Evolutionary conservation across 192 early-diverging fungal species (phyloP), one percentile per base, ranked within the genome.

Genomic region (Podila verticillata): DNA sequence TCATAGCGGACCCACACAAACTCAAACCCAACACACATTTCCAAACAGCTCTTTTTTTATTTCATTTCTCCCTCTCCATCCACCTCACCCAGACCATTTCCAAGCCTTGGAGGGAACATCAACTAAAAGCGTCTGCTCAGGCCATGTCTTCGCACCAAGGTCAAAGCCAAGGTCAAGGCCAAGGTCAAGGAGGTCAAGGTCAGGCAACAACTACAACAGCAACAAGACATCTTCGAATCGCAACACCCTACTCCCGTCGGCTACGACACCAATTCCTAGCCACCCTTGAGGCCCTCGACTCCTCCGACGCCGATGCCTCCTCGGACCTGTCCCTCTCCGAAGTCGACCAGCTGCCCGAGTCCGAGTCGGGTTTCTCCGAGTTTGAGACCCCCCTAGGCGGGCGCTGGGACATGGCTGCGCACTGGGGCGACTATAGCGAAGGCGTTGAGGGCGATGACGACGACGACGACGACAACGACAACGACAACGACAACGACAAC

Each of bases 381-480:
- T 67, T 66, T 51, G 75, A 72, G 48, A 65, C 28, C 4, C 69
- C 57, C 0, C 65, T 79, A 0, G 63, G 57, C 58, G 65, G 65
- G 24, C 68, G 75, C n/a, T 79, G 75, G 75, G 75, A 79, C 24
- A 22, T 71, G 49, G 36, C 69, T 28, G 63, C 69, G 4, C 75
- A 79, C 26, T 70, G 75, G 75, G 74, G 54, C 20, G 74, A 77
- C 17, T 70, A 77, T 35, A 66, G 68, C 17, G 74, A 77, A 57
- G 74, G 74, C 3, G 74, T 75, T 4, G 74, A 70, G 48, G 74
- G 67, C 12, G 75, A 79, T 57, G 69, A 57, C 2, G 75, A 79
- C 49, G 69, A 70, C 34, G 68, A 79, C n/a, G 75, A 79, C 49
- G 75, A n/a, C n/a, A n/a, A n/a, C n/a, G n/a, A n/a, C n/a, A n/a